Evolutionary conservation across 2,329 filamentous ascomycete species (phyloP).

Genomic region (Penicillium sp.): DNA sequence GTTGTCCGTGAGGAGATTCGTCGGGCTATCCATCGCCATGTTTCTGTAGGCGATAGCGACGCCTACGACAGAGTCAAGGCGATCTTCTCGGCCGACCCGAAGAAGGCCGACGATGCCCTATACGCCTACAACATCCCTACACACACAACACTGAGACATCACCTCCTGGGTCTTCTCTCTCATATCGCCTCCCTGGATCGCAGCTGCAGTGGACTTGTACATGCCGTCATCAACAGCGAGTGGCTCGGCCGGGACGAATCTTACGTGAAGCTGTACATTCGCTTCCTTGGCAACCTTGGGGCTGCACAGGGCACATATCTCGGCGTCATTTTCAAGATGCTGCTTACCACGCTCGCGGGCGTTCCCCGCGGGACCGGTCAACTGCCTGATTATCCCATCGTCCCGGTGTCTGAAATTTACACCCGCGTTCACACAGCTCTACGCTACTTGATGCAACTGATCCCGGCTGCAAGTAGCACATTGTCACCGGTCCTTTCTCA

Average conservation of each 20-base stretch:
- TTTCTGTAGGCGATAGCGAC: slow-evolving; percentile 49
- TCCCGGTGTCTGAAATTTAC: slow-evolving; percentile 62
- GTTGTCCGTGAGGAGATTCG: slow-evolving; percentile 59
- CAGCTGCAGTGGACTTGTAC: slow-evolving; percentile 54
- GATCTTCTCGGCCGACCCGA: slow-evolving; percentile 48
- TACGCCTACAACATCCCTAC: slow-evolving; percentile 46
- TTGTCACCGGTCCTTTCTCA: slow-evolving; percentile 61
- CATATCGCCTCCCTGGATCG: slow-evolving; percentile 53
- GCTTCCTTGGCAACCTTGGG: slow-evolving; percentile 60
- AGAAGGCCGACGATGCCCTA: slow-evolving; percentile 34
- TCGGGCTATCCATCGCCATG: slow-evolving; percentile 52
- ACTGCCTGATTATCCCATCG: slow-evolving; percentile 51
- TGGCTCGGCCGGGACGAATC: slow-evolving; percentile 59
- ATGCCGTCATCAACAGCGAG: slow-evolving; percentile 53
- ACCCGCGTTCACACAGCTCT: slow-evolving; percentile 70
- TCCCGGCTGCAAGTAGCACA: slow-evolving; percentile 69
- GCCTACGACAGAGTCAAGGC: slow-evolving; percentile 54
- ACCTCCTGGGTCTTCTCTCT: slow-evolving; percentile 55
- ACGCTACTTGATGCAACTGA: slow-evolving; percentile 69
- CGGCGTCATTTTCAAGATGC: slow-evolving; percentile 66
- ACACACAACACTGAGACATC: slow-evolving; percentile 51
- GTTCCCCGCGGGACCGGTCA: slow-evolving; percentile 52
- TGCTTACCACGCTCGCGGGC: slow-evolving; percentile 70
- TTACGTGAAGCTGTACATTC: slow-evolving; percentile 54
- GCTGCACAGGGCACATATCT: slow-evolving; percentile 80